These are phyloP conservation scores for Moesziomyces sp. DNA, from an alignment of 1,284 basidiomycete genomes.

Conservation along the genomic window DNA sequence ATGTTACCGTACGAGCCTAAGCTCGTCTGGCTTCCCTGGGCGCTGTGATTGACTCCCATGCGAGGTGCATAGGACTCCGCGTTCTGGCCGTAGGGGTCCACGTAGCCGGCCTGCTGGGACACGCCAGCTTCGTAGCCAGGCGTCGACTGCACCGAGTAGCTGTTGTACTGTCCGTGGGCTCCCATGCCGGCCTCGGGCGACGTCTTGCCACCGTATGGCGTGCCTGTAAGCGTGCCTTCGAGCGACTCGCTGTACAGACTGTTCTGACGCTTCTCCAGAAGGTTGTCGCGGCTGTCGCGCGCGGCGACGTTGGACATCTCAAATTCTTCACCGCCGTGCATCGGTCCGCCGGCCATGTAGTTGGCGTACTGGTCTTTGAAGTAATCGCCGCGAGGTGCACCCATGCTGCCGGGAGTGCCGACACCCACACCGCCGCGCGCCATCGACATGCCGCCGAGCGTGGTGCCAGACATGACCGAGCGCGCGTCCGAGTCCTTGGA, in stretches of 20 bases:
- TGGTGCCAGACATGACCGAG: conserved; percentile 63
- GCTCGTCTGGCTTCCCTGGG: conserved; percentile 41
- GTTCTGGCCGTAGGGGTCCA: conserved; percentile 29
- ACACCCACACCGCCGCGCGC: conserved; percentile 22
- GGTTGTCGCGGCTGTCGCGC: conserved; percentile 56
- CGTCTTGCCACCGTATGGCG: conserved; percentile 33
- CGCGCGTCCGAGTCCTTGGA: conserved; percentile 54
- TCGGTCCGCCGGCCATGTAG: conserved; percentile 52
- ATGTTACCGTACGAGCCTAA: conserved; percentile 48
- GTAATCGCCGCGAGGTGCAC: conserved; percentile 29
- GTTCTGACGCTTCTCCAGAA: conserved; percentile 52
- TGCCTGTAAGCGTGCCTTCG: conserved; percentile 40
- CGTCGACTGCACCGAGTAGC: conserved; percentile 18
- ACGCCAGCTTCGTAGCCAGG: conserved; percentile 21
- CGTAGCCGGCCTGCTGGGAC: conserved; percentile 28
- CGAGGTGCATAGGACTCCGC: conserved; percentile 21
- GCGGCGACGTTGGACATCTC: conserved; percentile 54
- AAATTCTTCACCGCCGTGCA: conserved; percentile 48
- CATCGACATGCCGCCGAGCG: conserved; percentile 46
- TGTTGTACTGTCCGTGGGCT: conserved; percentile 20
- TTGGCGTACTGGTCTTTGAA: conserved; percentile 57
- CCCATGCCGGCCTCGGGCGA: conserved; percentile 32
- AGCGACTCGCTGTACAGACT: conserved; percentile 48
- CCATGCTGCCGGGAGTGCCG: conserved; percentile 28
- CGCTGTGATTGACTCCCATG: conserved; percentile 27